A percentile compares a stretch with the other conserved stretches of the same genome.
phyloP scores from a whole-genome alignment of 1,139 yeast species.

The Suzukiozyma palmioleophila region DNA sequence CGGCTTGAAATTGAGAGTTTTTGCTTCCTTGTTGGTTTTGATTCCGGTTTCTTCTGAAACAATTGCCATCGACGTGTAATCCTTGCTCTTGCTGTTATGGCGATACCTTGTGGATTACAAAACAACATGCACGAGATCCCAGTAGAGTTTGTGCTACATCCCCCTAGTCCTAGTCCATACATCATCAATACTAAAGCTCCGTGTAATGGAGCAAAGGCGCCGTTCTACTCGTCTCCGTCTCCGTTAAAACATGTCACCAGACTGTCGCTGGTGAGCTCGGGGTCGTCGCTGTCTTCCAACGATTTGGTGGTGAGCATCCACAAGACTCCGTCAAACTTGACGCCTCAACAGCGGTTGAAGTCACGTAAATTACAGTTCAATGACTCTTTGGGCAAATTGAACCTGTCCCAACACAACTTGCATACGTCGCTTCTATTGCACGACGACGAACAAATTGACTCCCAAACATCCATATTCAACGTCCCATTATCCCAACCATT shows the following conservation, averaged over 20 bases:
- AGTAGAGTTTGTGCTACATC: background rate
- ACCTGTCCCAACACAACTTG: constrained; percentile 12
- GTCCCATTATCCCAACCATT: constrained; percentile 60
- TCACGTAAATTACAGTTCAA: constrained; percentile 27
- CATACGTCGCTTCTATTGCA: constrained; percentile 10
- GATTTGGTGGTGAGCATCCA: background rate
- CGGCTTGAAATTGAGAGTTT: too few species aligned
- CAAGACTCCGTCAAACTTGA: constrained; percentile 15
- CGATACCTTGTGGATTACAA: background rate
- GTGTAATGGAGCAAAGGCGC: background rate
- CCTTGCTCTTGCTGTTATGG: background rate
- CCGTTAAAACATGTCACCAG: background rate
- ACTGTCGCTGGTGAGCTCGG: constrained; percentile 1
- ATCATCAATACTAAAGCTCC: background rate
- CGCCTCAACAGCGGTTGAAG: constrained; percentile 38
- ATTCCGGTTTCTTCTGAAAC: too few species aligned
- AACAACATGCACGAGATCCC: background rate
- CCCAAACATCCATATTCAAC: constrained; percentile 50
- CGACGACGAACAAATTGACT: constrained; percentile 51
- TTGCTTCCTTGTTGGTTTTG: too few species aligned
- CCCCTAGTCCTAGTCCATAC: background rate
- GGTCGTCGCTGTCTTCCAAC: background rate
- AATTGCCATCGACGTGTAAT: too few species aligned
- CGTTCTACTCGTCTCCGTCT: background rate
- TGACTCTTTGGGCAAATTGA: constrained; percentile 19